These are phyloP conservation scores for Aciculosporium take DNA, from an alignment of 2,329 filamentous ascomycete species.

Conservation along the genomic window DNA sequence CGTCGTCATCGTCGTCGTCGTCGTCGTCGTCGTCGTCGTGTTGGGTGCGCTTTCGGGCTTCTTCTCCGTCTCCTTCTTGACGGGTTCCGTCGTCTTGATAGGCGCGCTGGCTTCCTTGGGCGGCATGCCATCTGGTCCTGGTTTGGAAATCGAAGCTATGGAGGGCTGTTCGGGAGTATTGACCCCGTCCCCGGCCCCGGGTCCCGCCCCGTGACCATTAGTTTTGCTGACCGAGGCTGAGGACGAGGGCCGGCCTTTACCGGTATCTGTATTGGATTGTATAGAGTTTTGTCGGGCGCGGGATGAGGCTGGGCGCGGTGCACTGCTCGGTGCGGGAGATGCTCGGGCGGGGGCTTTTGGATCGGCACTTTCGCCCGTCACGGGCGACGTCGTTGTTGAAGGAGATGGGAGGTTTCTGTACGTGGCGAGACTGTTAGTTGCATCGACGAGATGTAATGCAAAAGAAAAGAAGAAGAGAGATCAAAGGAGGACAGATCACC, in stretches of 20 bases:
- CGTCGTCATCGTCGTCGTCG: slow-evolving; percentile 11
- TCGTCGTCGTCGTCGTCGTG: slow-evolving; percentile 10
- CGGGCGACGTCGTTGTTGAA: slow-evolving; percentile 60
- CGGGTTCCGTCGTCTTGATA: slow-evolving; percentile 17
- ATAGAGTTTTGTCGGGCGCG: slow-evolving; percentile 64
- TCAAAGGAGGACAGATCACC: too few species aligned
- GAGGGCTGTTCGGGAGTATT: slow-evolving; percentile 22
- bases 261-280: slow-evolving; percentile 41
- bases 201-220: slow-evolving; percentile 36
- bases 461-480: background rate
- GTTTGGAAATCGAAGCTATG: slow-evolving; percentile 16
- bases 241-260: slow-evolving; percentile 16
- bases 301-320: slow-evolving; percentile 50
- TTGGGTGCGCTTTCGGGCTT: slow-evolving; percentile 13
- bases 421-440: background rate
- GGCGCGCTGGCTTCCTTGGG: slow-evolving; percentile 31
- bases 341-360: slow-evolving; percentile 32
- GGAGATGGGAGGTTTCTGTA: slow-evolving; percentile 44
- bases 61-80: slow-evolving; percentile 21
- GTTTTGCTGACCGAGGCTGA: slow-evolving; percentile 35
- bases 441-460: too few species aligned
- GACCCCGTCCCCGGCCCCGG: slow-evolving; percentile 28
- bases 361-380: slow-evolving; percentile 55
- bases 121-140: slow-evolving; percentile 31
- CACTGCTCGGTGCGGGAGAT: slow-evolving; percentile 45